Base-by-base conservation (phyloP, 2,329 filamentous ascomycete genomes). In the Fusarium chlamydosporum region DNA sequence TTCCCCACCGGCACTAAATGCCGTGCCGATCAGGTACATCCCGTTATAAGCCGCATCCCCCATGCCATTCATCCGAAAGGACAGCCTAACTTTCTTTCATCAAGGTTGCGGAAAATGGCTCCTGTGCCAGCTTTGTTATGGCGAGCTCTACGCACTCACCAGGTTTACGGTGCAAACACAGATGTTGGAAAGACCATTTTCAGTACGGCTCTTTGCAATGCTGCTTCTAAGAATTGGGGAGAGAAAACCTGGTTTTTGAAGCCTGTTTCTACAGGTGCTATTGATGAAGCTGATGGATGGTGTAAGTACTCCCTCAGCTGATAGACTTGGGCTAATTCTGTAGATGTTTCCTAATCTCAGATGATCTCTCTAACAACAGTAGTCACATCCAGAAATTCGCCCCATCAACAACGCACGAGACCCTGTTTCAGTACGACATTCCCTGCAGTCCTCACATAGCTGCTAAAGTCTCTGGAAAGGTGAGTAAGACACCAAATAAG, bases 101-200 rank as follows among this genome's bases (percentile, higher is more conserved):
- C n/a, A 12, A 7, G 18, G 43, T 4, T 29, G 38, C 20, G 11
- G 41, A 64, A 82, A 66, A 82, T 82, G 79, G 73, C 81, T 56
- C 85, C 86, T 27, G 79, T 88, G 52, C 84, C 87, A 47, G 85
- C 88, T 53, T 82, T 88, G 47, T 82, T 94, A 37, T 92, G 89
- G 87, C 88, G 89, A 63, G 87, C 86, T 10, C 82, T 94, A 55
- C 87, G 88, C 64, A 84, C 88, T 13, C 87, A 92, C 71, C 92
- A 96, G 78, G 82, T 96, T 37, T 96, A 92, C 74, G 93, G 93
- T 29, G 91, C 93, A 46, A 96, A 95, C 73, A 96, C 93, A 0
- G 88, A 92, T 69, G 92, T 96, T 27, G 93, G 93, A 68, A 96
- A 96, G 82, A 96, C 93, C 0, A 87, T 96, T 33, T 86, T 94